Evolutionary conservation across 1,284 basidiomycete genomes (phyloP).

Genomic region (Sutorius eximius): DNA sequence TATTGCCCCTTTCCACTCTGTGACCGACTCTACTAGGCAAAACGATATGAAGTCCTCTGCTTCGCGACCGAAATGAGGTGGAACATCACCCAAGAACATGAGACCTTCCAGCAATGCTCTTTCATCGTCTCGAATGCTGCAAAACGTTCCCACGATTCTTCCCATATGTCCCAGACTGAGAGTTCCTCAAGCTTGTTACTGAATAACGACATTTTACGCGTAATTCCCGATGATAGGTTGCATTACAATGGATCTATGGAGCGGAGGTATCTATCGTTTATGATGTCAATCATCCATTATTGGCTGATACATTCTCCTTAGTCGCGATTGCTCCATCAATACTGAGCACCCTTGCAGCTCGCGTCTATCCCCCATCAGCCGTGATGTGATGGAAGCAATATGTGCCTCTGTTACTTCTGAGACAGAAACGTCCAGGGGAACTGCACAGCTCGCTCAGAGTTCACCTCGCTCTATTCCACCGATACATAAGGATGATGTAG

Average conservation of each 20-base stretch:
- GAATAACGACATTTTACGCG: constrained; percentile 20
- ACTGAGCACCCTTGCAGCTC: constrained; percentile 1
- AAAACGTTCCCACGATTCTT: background rate
- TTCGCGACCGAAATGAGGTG: constrained; percentile 30
- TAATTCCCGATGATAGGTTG: constrained; percentile 13
- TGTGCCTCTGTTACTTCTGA: constrained; percentile 4
- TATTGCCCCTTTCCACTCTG: background rate
- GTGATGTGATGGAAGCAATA: constrained; percentile 19
- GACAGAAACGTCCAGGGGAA: background rate
- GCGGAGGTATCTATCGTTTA: constrained; percentile 11
- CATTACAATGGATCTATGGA: background rate
- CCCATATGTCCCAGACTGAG: background rate
- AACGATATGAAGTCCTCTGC: constrained; percentile 33
- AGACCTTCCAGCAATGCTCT: constrained; percentile 22
- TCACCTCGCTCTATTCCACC: background rate
- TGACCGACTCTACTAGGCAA: constrained; percentile 18
- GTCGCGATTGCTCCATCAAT: constrained; percentile 1
- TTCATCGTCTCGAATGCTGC: constrained; percentile 14
- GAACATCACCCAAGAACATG: constrained; percentile 10
- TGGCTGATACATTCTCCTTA: constrained; percentile 7
- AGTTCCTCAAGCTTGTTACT: constrained; percentile 6
- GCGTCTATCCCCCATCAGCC: constrained; percentile 22
- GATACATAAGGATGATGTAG: background rate
- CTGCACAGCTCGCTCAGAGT: background rate
- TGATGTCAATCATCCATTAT: background rate